Conservation (phyloP, 352 stramenopile species). For the Globisporangium lucens region DNA sequence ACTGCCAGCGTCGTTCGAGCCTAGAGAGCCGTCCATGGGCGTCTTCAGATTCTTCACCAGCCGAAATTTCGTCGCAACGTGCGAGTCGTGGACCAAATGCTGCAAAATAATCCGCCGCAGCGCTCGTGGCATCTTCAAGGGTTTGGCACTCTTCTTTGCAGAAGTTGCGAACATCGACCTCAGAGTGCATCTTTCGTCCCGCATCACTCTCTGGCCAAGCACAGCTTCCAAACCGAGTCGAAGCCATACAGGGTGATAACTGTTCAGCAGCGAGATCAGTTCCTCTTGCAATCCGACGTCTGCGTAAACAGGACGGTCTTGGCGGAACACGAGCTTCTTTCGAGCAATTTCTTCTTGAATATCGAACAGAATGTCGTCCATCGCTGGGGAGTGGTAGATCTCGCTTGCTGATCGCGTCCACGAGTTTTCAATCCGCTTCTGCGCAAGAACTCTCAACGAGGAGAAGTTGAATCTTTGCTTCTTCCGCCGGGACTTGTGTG, state of each 20-base stretch:
- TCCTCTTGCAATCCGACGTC: conserved; percentile 88
- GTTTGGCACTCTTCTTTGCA: conserved; percentile 25
- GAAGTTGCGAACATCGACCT: conserved; percentile 40
- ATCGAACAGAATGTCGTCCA: conserved; percentile 56
- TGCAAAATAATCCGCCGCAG: conserved; percentile 63
- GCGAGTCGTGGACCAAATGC: conserved; percentile 59
- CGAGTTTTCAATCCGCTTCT: conserved; percentile 68
- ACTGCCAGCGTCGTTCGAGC: conserved; percentile 34
- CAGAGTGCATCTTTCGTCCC: conserved; percentile 54
- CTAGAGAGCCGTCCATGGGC: conserved; percentile 53
- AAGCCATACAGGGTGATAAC: conserved; percentile 91
- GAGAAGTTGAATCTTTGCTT: conserved; percentile 51
- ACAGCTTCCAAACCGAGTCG: conserved; percentile 88
- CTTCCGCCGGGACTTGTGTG: conserved; percentile 5
- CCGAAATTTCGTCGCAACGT: conserved; percentile 55
- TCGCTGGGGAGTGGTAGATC: conserved; percentile 51
- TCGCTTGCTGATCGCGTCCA: conserved; percentile 55
- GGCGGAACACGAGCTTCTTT: conserved; percentile 77
- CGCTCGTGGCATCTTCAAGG: conserved; percentile 46
- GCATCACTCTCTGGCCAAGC: conserved; percentile 57
- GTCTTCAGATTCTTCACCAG: conserved; percentile 73
- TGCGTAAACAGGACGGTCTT: conserved; percentile 87
- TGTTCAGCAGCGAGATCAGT: conserved; percentile 85
- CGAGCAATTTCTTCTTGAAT: conserved; percentile 69
- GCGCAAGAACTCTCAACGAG: conserved; percentile 63